Conservation (phyloP, 202 grass and related monocot species). For the Miscanthus sacchariflorus region DNA sequence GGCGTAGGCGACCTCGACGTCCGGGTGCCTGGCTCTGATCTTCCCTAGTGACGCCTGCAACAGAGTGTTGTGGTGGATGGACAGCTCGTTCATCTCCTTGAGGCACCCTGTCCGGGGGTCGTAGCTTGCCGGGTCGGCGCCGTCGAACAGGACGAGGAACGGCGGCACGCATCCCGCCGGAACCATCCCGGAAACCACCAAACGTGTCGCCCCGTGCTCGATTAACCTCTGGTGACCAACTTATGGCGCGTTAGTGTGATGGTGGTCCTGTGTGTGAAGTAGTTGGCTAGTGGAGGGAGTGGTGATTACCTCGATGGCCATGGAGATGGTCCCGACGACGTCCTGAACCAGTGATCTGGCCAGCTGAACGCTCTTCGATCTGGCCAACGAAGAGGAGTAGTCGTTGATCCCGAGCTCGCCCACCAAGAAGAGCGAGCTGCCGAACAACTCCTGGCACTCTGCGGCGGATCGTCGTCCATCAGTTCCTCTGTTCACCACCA, state of each 20-base stretch:
- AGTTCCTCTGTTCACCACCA: background rate
- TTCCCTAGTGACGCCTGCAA: conserved; percentile 36
- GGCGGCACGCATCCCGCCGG: conserved; percentile 53
- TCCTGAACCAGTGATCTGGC: conserved; percentile 49
- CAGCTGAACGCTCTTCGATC: conserved; percentile 29
- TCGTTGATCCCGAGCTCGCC: conserved; percentile 53
- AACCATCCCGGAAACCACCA: conserved; percentile 59
- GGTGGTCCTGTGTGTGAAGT: too few species aligned
- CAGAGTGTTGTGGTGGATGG: conserved; percentile 52
- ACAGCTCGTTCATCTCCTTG: conserved; percentile 49
- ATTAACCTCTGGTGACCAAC: conserved; percentile 50
- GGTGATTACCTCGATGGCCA: conserved; percentile 55
- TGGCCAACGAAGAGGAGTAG: too few species aligned
- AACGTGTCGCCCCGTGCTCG: conserved; percentile 44
- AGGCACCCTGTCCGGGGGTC: background rate
- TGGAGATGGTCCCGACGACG: conserved; percentile 49
- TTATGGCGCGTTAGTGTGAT: too few species aligned
- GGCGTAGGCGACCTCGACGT: conserved; percentile 46
- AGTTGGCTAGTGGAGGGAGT: background rate
- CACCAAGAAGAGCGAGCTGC: conserved; percentile 56
- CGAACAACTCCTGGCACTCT: conserved; percentile 57
- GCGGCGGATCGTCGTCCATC: too few species aligned
- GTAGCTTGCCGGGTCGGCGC: background rate
- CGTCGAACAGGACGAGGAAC: conserved; percentile 13
- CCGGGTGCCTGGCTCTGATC: conserved; percentile 45